Evolutionary conservation across 257 asterid species (phyloP).

Genomic region (Orobanche coerulescens): DNA sequence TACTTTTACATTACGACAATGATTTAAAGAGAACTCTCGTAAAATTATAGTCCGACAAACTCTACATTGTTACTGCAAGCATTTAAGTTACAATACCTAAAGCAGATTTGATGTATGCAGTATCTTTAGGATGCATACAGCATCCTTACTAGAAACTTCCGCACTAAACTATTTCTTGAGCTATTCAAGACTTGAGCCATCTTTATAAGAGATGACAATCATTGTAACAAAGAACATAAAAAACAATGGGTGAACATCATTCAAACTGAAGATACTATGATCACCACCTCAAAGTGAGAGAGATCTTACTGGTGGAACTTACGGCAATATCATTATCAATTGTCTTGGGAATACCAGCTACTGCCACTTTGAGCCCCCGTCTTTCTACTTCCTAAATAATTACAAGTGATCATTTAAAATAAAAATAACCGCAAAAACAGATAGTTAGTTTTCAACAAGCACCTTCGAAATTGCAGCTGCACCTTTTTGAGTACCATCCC

Average conservation of each 20-base stretch:
- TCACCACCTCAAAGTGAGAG: not conserved
- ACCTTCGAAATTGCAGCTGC: constrained; percentile 89
- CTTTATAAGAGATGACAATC: constrained; percentile 6
- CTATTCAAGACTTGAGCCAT: constrained; percentile 4
- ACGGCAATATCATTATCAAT: constrained; percentile 93
- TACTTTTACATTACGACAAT: too few relatives aligned
- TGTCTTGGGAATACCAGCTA: constrained; percentile 95
- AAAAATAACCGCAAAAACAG: constrained; percentile 16
- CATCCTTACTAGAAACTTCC: too few relatives aligned
- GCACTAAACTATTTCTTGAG: too few relatives aligned
- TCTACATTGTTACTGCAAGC: too few relatives aligned
- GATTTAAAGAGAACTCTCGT: too few relatives aligned
- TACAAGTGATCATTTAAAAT: constrained; percentile 15
- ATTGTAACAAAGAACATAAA: not conserved
- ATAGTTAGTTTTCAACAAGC: constrained; percentile 7
- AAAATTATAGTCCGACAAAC: too few relatives aligned
- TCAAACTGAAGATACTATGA: constrained; percentile 6
- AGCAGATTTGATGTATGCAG: too few relatives aligned
- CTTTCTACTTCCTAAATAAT: constrained; percentile 71
- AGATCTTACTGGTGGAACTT: constrained; percentile 30
- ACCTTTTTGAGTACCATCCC: constrained; percentile 98
- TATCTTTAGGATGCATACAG: too few relatives aligned
- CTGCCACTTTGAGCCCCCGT: constrained; percentile 82
- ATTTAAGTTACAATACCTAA: too few relatives aligned
- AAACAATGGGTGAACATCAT: not conserved